A percentile compares a stretch with the other conserved stretches of the same genome.
phyloP scores from a whole-genome alignment of 2,329 filamentous ascomycete species.

The Cordyceps javanica region DNA sequence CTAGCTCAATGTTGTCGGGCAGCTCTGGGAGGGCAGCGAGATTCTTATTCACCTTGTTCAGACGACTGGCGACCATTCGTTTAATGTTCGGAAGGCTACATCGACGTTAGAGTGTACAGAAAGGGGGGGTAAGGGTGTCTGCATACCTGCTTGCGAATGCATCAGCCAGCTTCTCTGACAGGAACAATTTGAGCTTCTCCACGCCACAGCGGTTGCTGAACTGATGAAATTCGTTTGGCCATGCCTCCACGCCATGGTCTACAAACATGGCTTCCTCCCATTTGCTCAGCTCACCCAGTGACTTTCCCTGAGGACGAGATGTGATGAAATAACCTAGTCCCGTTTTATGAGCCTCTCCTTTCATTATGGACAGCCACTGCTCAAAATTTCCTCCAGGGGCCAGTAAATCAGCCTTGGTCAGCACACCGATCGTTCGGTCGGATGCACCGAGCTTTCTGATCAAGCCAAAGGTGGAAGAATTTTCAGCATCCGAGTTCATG shows the following conservation, averaged over 20 bases:
- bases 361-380: constrained; percentile 60
- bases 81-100: constrained; percentile 46
- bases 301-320: constrained; percentile 54
- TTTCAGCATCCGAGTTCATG: constrained; percentile 73
- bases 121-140: neutral
- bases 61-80: constrained; percentile 43
- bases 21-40: constrained; percentile 59
- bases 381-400: constrained; percentile 40
- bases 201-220: constrained; percentile 48
- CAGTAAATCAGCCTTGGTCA: constrained; percentile 79
- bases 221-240: constrained; percentile 42
- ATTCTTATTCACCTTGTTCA: constrained; percentile 46
- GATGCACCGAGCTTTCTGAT: constrained; percentile 53
- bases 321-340: constrained; percentile 77
- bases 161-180: constrained; percentile 47
- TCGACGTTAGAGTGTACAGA: constrained; percentile 16
- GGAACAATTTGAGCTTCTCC: constrained; percentile 43
- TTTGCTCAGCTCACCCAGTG: constrained; percentile 43
- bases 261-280: constrained; percentile 51
- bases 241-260: constrained; percentile 29
- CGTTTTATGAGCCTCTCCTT: constrained; percentile 53
- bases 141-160: constrained; percentile 46
- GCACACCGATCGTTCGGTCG: constrained; percentile 61
- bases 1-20: constrained; percentile 59
- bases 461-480: constrained; percentile 62